Evolutionary conservation across 2,329 filamentous ascomycete species (phyloP).

Genomic region (Aspergillus phoenicis): DNA sequence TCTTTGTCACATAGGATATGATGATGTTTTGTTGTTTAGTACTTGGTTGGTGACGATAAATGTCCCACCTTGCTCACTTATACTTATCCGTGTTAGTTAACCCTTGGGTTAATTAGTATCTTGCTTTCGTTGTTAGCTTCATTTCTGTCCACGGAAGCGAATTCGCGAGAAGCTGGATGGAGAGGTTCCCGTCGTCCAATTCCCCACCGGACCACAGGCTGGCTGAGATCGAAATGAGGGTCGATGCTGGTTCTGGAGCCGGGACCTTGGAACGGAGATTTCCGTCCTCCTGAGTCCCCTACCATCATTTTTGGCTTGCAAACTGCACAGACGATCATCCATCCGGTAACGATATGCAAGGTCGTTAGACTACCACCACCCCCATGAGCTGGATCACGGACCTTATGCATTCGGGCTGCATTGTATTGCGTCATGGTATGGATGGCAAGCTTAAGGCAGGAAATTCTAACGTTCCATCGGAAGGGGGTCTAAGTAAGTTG

Average conservation of each 20-base stretch:
- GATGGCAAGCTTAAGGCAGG: not conserved
- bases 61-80: not conserved
- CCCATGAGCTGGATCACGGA: not conserved
- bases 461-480: not conserved
- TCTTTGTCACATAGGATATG: too few species aligned
- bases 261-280: not conserved
- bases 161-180: not conserved
- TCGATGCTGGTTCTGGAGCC: conserved; percentile 6
- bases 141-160: not conserved
- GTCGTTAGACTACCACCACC: not conserved
- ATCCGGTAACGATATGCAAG: not conserved
- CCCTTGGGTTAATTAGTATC: not conserved
- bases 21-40: too few species aligned
- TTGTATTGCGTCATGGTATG: not conserved
- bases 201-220: conserved; percentile 2
- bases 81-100: not conserved
- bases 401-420: not conserved
- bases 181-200: not conserved
- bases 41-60: not conserved
- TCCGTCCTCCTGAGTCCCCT: not conserved
- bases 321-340: not conserved
- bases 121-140: not conserved
- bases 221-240: conserved; percentile 8
- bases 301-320: not conserved
- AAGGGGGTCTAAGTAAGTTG: not conserved